Percentiles rank a stretch among this genome's conserved stretches.
phyloP scores from a whole-genome alignment of 306 rosid species.

The Pterocarpus macrocarpus region DNA sequence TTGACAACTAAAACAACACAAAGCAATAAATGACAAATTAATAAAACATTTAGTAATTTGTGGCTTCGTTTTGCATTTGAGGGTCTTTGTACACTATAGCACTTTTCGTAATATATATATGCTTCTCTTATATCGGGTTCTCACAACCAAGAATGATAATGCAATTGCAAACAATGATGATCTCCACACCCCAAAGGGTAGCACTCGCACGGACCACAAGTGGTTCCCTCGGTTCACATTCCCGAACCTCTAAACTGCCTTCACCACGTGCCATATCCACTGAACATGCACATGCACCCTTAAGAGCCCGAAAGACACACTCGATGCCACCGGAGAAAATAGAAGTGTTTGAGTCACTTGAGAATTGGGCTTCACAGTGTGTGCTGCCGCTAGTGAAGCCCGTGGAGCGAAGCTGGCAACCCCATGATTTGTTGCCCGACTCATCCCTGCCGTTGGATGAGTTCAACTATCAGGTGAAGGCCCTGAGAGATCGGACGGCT shows the following conservation, averaged over 20 bases:
- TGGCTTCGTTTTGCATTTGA: too few relatives aligned
- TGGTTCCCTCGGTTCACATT: background rate
- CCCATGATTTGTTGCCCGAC: constrained; percentile 49
- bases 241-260: background rate
- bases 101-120: too few relatives aligned
- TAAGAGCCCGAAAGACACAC: background rate
- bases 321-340: background rate
- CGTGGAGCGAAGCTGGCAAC: constrained; percentile 72
- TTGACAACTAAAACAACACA: too few relatives aligned
- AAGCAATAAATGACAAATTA: too few relatives aligned
- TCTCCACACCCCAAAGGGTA: background rate
- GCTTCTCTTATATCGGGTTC: background rate
- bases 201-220: background rate
- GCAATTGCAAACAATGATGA: background rate
- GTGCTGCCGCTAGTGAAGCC: constrained; percentile 65
- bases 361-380: background rate
- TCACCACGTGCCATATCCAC: background rate
- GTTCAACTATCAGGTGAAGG: constrained; percentile 62
- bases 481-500: constrained; percentile 64
- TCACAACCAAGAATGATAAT: background rate
- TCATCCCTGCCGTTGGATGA: constrained; percentile 50
- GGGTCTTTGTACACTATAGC: too few relatives aligned
- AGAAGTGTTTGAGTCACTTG: background rate
- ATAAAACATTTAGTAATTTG: too few relatives aligned
- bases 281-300: background rate